Percentiles rank a stretch among this genome's conserved stretches.
These are phyloP conservation scores for Serendipita sp. DNA, from an alignment of 768 basidiomycete species.

Conservation along the genomic window DNA sequence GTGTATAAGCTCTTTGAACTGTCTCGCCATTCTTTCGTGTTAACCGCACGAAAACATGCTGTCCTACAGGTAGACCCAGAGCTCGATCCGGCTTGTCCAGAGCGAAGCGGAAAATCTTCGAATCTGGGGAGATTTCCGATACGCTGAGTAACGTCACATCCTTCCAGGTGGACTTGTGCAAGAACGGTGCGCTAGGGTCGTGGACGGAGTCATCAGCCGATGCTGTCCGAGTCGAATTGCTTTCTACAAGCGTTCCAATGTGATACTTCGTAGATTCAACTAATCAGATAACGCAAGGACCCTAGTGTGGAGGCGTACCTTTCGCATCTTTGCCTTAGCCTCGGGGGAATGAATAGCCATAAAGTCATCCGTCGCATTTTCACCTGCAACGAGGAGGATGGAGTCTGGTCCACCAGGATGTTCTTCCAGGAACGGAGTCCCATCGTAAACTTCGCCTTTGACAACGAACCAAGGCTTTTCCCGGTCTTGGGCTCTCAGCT, in stretches of 20 bases:
- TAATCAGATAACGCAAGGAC: conserved; percentile 8
- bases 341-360: conserved; percentile 45
- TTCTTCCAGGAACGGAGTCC: conserved; percentile 32
- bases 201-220: not conserved
- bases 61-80: too few species aligned
- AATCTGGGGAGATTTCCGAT: too few species aligned
- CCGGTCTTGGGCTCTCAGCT: conserved; percentile 25
- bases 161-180: too few species aligned
- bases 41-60: too few species aligned
- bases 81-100: too few species aligned
- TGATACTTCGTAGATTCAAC: conserved; percentile 21
- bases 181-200: too few species aligned
- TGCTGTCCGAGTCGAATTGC: not conserved
- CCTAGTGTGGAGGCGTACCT: conserved; percentile 16
- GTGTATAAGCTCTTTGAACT: too few species aligned
- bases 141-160: too few species aligned
- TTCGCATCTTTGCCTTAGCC: conserved; percentile 29
- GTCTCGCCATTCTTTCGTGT: too few species aligned
- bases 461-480: conserved; percentile 36
- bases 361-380: conserved; percentile 50
- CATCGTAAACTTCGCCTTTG: conserved; percentile 40
- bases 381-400: conserved; percentile 38
- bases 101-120: too few species aligned
- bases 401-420: conserved; percentile 46
- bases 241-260: conserved; percentile 30